Evolutionary conservation across 2,329 filamentous ascomycete genomes (phyloP).

Genomic region (Bipolaris cookei): DNA sequence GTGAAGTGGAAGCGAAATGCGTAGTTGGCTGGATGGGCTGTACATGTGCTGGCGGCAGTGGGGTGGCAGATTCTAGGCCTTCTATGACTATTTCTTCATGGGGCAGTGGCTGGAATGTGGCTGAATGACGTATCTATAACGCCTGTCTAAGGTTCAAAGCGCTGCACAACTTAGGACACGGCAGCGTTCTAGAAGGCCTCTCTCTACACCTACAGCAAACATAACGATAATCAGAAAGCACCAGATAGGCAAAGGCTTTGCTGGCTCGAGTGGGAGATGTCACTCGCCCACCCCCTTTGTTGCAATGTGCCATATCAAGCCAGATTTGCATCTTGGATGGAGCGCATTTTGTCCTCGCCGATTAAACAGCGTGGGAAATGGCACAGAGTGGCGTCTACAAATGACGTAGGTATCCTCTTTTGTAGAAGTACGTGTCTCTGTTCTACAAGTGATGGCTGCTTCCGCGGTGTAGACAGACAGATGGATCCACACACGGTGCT

Average conservation of each 20-base stretch:
- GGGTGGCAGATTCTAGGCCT: constrained; percentile 1
- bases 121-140: constrained; percentile 16
- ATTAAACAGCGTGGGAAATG: not conserved
- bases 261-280: constrained; percentile 1
- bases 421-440: constrained; percentile 10
- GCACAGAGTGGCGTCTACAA: constrained; percentile 16
- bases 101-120: constrained; percentile 7
- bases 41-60: too few species aligned
- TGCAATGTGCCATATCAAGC: not conserved
- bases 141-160: constrained; percentile 1
- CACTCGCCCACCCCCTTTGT: not conserved
- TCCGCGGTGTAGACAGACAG: not conserved
- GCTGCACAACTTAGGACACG: not conserved
- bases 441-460: constrained; percentile 3
- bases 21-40: constrained; percentile 5
- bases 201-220: not conserved
- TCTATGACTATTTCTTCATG: constrained; percentile 5
- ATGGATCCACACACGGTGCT: not conserved
- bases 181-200: constrained; percentile 6
- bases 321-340: constrained; percentile 4
- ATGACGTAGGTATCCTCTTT: constrained; percentile 23
- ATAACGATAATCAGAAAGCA: not conserved
- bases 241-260: constrained; percentile 1
- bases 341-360: not conserved
- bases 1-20: not conserved